These are phyloP conservation scores for Leccinum olivaceopallidum DNA, from an alignment of 768 basidiomycete genomes.

Conservation along the genomic window DNA sequence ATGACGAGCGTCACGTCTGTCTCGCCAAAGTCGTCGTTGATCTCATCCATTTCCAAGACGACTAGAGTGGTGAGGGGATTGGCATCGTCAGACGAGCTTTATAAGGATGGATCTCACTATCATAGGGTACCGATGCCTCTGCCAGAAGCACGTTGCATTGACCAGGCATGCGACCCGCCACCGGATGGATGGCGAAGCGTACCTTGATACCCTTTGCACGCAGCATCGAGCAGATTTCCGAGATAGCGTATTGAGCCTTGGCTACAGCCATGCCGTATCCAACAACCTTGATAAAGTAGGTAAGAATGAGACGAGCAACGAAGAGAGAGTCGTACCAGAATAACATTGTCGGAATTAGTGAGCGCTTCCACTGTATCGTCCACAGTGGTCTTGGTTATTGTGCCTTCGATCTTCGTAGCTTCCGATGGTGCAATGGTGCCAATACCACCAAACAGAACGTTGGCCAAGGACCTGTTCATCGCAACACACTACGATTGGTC, in stretches of 20 bases:
- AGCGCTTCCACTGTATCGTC: conserved; percentile 83
- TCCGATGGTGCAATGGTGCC: conserved; percentile 53
- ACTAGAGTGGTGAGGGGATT: conserved; percentile 42
- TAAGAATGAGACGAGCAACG: conserved; percentile 7
- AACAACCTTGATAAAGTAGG: conserved; percentile 51
- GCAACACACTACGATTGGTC: conserved; percentile 67
- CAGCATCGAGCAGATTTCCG: conserved; percentile 74
- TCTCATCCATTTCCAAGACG: conserved; percentile 92
- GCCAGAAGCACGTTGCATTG: conserved; percentile 92
- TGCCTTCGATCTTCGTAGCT: conserved; percentile 78
- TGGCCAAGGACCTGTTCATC: conserved; percentile 86
- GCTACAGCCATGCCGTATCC: conserved; percentile 94
- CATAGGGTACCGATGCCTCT: conserved; percentile 88
- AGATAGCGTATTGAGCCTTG: conserved; percentile 80
- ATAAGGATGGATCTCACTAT: conserved; percentile 51
- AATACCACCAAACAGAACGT: conserved; percentile 90
- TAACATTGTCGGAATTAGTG: conserved; percentile 79
- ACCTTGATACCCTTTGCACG: conserved; percentile 76
- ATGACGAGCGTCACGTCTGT: conserved; percentile 92
- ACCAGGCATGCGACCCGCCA: conserved; percentile 92
- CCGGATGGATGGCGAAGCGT: conserved; percentile 86
- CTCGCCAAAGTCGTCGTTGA: conserved; percentile 87
- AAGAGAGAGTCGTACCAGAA: conserved; percentile 49
- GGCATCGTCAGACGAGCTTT: neutral
- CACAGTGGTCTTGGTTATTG: conserved; percentile 72